Evolutionary conservation across 2,329 filamentous ascomycete species (phyloP), one percentile per base, ranked within the genome.

Genomic region (Drechslerella dactyloides): DNA sequence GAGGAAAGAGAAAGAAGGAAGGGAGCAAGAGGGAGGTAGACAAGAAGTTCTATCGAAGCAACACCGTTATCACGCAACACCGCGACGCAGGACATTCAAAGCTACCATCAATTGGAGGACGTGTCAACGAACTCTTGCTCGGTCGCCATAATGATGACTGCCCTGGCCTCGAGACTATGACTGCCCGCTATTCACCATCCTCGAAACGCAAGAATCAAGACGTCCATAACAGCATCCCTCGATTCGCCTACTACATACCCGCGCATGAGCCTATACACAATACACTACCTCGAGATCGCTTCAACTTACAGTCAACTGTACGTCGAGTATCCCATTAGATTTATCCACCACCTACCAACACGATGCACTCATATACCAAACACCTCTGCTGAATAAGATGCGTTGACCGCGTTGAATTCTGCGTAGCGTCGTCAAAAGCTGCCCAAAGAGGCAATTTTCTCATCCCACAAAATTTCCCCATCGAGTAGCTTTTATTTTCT

Each of bases 341-440:
- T 4, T 33, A 33, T 8, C 27, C 3, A 4, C 27, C 27, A 33
- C 8, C 27, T 8, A 4, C 19, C 3, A 46, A 4, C 3, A 46
- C 4, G 19, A 3, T 4, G 19, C 42, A 46, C 42, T 46, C 42
- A 15, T 3, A 3, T 46, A 5, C 27, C 27, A 33, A 4, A 46
- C 42, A 5, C 42, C 15, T 5, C 15, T 3, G 42, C 15, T 15
- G 42, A 46, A 46, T 13, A n/a, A 53, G 30, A 53, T 46, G 66
- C 44, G 66, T 70, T 72, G 68, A 57, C 33, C 7, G 11, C 53
- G 68, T 72, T 60, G 50, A 27, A 65, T 59, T 65, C 55, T 55
- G 1, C 37, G 59, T 17, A 35, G 42, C 40, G 37, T 33, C 46
- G 62, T 66, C 33, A 3, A 13, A n/a, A 19, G 6, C 24, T 60